Evolutionary conservation across 2,329 filamentous ascomycete genomes (phyloP), one percentile per base, ranked within the genome.

Genomic region (Teratosphaeria pseudoeucalypti): DNA sequence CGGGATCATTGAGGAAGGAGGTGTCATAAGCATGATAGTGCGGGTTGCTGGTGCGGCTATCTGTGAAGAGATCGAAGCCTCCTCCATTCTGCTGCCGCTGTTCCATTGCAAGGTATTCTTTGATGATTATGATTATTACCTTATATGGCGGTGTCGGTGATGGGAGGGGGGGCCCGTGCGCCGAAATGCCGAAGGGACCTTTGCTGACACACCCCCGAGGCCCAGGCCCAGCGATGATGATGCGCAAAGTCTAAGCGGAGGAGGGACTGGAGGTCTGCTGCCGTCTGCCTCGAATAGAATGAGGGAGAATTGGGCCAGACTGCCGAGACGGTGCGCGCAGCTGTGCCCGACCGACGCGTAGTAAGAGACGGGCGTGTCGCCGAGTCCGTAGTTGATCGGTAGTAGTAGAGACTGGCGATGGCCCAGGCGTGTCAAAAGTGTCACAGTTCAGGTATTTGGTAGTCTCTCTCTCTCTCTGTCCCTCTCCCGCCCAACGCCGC

Each of bases 11-110:
- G 57, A 64, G 63, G 62, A 69, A 70, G 47, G 66, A 57, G 61
- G 63, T 65, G 62, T 71, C 68, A 71, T 67, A 71, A 59, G 67
- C 56, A 64, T 66, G 65, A 63, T 65, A 67, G 55, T 66, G 64
- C 58, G 58, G 61, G 16, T 56, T 29, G 34, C 39, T 56, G 16
- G 43, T 29, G 34, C 39, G 47, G 61, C 60, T 67, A 65, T 71
- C 65, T 55, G 62, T 65, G 60, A 68, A 71, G 62, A 70, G 55
- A 60, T 63, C 69, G 56, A 65, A 61, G 64, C 65, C 68, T 47
- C 65, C 68, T 47, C 62, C 69, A 60, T 69, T 61, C 52, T 59
- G 62, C 34, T 62, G 61, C 57, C 65, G 60, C 60, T 71, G 69
- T 64, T 65, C 60, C 60, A 61, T 61, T 23, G 54, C 19, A 14